Base-by-base conservation (phyloP, 108 stramenopile species). In the Skeletonema potamos region DNA sequence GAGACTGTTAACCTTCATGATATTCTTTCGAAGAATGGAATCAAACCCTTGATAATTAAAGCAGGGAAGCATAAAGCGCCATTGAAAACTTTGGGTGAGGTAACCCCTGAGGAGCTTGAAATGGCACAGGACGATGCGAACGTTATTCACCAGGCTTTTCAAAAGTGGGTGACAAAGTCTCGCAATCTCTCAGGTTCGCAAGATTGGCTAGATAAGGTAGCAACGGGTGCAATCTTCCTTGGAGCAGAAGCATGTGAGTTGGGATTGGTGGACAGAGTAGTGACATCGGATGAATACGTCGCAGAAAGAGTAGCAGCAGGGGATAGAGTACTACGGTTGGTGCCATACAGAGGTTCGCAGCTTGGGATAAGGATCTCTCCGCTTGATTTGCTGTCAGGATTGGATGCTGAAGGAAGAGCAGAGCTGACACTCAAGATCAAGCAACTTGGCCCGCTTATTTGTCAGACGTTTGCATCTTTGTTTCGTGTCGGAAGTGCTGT, bases 271-370 rank as follows among this genome's bases (percentile, higher is more conserved):
- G 94, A 95, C 81, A 74, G 76, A 18, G 68, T 92, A 0, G 30
- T 91, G 58, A 92, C 94, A 9, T 89, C 87, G 17, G 89, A 92
- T 68, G 90, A 92, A 46, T 95, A 95, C 62, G 77, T 95, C 44
- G 70, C 85, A 55, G 86, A 95, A 62, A 72, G 86, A 27, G 82
- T 92, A 33, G 37, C 43, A 43, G 91, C 85, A 5, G 88, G 89
- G 10, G 90, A 90, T 63, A 66, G 86, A 29, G 94, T 95, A 12
- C 72, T 92, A 64, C 59, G 64, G 15, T 51, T 51, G 9, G 6
- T 51, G 29, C 74, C 80, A 11, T 73, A 84, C 61, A 79, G 51
- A 44, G 83, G 83, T 32, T 65, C 80, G 34, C 76, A 77, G 24
- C 73, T 80, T 77, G 64, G 71, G 41, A 41, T 81, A 11, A 80